Conservation (phyloP, 305 asterid species). For the Ilex paraguariensis region DNA sequence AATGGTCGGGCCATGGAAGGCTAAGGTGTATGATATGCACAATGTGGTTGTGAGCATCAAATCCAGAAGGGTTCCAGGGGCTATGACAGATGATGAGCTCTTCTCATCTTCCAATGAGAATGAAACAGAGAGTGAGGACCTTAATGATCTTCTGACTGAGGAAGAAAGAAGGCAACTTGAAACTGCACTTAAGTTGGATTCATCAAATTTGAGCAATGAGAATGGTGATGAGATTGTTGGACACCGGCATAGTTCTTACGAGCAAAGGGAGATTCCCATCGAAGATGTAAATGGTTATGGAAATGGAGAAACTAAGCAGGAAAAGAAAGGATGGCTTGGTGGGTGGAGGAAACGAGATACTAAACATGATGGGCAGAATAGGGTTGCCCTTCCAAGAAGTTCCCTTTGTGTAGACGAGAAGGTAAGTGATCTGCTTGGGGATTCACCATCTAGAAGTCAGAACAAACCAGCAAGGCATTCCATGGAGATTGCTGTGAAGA, state of each 20-base stretch:
- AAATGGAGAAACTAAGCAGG: conserved; percentile 58
- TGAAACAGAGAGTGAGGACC: conserved; percentile 71
- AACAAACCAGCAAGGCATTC: conserved; percentile 66
- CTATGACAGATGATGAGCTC: conserved; percentile 87
- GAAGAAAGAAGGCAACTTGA: conserved; percentile 92
- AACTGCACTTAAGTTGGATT: conserved; percentile 75
- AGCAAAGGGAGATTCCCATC: conserved; percentile 66
- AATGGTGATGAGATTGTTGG: conserved; percentile 51
- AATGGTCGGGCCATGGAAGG: conserved; percentile 81
- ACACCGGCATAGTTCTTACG: conserved; percentile 84
- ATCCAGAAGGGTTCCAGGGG: conserved; percentile 92
- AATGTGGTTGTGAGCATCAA: conserved; percentile 89
- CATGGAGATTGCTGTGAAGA: conserved; percentile 61
- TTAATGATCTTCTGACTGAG: conserved; percentile 74
- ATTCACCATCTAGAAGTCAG: conserved; percentile 49
- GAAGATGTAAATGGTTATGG: conserved; percentile 49
- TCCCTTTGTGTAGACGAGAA: conserved; percentile 61
- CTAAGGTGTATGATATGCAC: conserved; percentile 95
- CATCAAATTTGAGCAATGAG: conserved; percentile 49
- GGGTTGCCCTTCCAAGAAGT: conserved; percentile 57
- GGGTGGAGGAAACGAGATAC: conserved; percentile 83
- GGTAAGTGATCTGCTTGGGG: conserved; percentile 59
- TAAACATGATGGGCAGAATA: conserved; percentile 52
- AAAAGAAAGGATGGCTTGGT: conserved; percentile 80
- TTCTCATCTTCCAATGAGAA: conserved; percentile 38